phyloP scores from a whole-genome alignment of 306 rosid genomes.

The Nissolia schottii region DNA sequence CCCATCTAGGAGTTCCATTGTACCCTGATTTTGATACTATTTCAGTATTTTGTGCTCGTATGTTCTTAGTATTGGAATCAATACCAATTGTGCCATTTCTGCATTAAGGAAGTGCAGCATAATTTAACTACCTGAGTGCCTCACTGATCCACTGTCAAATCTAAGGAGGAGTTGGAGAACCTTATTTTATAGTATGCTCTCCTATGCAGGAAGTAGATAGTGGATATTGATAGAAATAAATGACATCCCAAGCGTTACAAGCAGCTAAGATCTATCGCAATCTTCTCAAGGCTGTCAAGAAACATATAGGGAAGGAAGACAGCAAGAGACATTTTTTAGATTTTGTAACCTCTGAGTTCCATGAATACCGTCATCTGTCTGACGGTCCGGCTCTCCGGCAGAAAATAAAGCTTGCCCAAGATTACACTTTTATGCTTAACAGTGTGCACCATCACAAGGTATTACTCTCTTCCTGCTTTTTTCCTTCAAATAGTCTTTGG shows the following conservation, averaged over 20 bases:
- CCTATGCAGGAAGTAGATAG: conserved; percentile 31
- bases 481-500: not conserved
- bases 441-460: conserved; percentile 89
- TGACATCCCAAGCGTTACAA: conserved; percentile 59
- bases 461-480: conserved; percentile 21
- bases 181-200: not conserved
- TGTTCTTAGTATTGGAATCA: too few species aligned
- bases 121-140: not conserved
- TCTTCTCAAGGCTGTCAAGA: conserved; percentile 73
- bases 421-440: conserved; percentile 67
- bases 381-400: conserved; percentile 51
- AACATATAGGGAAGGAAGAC: conserved; percentile 64
- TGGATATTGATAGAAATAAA: conserved; percentile 28
- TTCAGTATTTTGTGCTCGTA: too few species aligned
- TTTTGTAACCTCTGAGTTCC: conserved; percentile 61
- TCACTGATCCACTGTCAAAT: not conserved
- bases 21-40: too few species aligned
- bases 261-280: conserved; percentile 60
- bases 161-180: not conserved
- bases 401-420: conserved; percentile 67
- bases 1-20: too few species aligned
- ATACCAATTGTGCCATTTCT: too few species aligned
- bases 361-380: conserved; percentile 33
- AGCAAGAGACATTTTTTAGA: conserved; percentile 57
- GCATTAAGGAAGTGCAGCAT: too few species aligned